Base-by-base conservation (phyloP, 2,329 filamentous ascomycete species). In the Alternaria viburni region DNA sequence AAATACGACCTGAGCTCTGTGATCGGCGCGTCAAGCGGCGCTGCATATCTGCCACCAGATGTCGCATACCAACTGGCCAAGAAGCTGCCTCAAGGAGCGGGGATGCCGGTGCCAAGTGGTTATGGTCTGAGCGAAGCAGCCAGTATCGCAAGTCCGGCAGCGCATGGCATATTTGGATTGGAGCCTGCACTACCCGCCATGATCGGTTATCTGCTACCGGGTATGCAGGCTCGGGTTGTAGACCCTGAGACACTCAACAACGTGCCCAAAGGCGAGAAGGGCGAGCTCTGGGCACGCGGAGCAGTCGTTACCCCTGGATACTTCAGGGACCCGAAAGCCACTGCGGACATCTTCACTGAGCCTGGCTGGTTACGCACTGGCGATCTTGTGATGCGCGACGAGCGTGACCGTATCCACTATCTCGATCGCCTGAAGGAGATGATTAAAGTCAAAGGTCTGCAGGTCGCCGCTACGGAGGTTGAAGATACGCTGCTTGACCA, bases 381-480 rank as follows among this genome's bases (percentile, higher is more conserved):
- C 1, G 75, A 77, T 61, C 50, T 76, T 12, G 70, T 77, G 2
- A 59, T 69, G 63, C 64, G 74, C 5, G 75, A 77, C 57, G 66
- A 72, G 52, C 26, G 60, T 1, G 74, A 77, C 59, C 52, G 70
- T 2, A 67, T 76, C 6, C 65, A 69, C 36, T 76, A 74, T 44
- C 64, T 82, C 3, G 81, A 83, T 65, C 74, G 79, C 8, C 51
- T 74, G 10, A 78, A 83, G 69, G 80, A 84, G 62, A 77, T 84
- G 52, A 84, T 84, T 66, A 84, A 84, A 61, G 82, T 83, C 12
- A 84, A 84, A 68, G 83, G 83, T 4, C 76, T 83, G 43, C 83
- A 85, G 73, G 82, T 85, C n/a, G 81, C 83, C 7, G 83, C 83
- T 3, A 83, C 82, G 0, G 83, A 85, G 54, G 75, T 85, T 1